Conservation (phyloP, 257 asterid genomes). For the Petunia axillaris region DNA sequence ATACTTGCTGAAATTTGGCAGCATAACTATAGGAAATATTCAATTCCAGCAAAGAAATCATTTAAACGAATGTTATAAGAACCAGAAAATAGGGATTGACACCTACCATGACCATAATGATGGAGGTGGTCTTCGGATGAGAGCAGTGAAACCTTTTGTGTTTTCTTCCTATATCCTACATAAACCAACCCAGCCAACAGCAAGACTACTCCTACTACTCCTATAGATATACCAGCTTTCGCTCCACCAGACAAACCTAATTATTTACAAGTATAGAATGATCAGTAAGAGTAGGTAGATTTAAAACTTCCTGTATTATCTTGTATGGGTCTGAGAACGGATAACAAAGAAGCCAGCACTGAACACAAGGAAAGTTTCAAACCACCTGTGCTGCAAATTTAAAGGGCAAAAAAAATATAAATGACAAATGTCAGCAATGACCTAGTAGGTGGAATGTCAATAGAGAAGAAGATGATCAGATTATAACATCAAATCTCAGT, state of each 20-base stretch:
- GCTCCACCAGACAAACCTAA: constrained; percentile 79
- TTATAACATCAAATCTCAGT: constrained; percentile 25
- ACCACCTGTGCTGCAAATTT: constrained; percentile 74
- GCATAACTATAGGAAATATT: neutral
- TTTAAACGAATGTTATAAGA: constrained; percentile 10
- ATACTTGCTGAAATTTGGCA: neutral
- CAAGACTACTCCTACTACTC: constrained; percentile 47
- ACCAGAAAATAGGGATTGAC: constrained; percentile 27
- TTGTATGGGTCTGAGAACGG: constrained; percentile 28
- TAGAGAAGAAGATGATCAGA: constrained; percentile 11
- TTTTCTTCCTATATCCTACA: constrained; percentile 54
- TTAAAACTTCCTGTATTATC: constrained; percentile 18
- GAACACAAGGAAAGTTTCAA: constrained; percentile 41
- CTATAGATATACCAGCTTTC: constrained; percentile 74
- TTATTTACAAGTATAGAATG: constrained; percentile 27
- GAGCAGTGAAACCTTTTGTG: constrained; percentile 44
- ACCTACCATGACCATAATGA: constrained; percentile 38
- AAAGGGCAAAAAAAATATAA: constrained; percentile 2
- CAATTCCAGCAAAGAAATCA: constrained; percentile 7
- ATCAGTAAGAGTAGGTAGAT: constrained; percentile 33
- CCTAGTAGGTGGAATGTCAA: neutral
- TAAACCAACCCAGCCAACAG: constrained; percentile 57
- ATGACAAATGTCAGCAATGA: constrained; percentile 28
- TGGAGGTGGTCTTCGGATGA: constrained; percentile 55
- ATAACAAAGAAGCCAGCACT: constrained; percentile 36